A percentile compares a stretch with the other conserved stretches of the same genome.
phyloP scores from a whole-genome alignment of 2,329 filamentous ascomycete genomes.

The Alternaria longipes region DNA sequence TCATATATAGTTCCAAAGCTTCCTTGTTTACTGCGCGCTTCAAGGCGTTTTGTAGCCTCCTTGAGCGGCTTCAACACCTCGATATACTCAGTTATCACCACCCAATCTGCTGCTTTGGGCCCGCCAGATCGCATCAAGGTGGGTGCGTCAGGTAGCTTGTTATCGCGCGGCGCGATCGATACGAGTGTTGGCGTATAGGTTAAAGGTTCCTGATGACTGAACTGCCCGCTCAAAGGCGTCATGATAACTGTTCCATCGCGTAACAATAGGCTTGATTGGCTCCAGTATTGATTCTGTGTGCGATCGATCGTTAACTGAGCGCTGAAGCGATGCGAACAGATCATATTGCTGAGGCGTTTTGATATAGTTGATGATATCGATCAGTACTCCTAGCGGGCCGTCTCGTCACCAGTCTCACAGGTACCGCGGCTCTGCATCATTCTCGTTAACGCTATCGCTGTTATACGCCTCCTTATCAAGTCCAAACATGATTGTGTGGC shows the following conservation, averaged over 20 bases:
- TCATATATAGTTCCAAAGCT: background rate
- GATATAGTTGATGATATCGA: background rate
- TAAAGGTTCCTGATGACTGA: background rate
- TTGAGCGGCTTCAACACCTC: background rate
- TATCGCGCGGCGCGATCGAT: background rate
- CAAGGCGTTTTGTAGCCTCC: background rate
- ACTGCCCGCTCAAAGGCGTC: conserved; percentile 6
- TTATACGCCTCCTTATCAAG: background rate
- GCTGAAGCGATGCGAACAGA: background rate
- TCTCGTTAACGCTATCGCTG: background rate
- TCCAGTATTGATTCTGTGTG: background rate
- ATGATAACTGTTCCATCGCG: background rate
- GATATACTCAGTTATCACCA: conserved; percentile 5
- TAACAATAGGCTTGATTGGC: conserved; percentile 9
- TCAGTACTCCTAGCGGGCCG: background rate
- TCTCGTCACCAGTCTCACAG: background rate
- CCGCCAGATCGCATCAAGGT: conserved; percentile 1
- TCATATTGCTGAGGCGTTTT: background rate
- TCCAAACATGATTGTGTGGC: background rate
- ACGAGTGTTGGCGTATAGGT: background rate
- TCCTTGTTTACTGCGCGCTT: background rate
- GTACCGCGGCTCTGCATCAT: background rate
- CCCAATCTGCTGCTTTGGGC: background rate
- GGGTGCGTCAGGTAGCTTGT: background rate
- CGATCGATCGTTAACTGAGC: background rate